Conservation (phyloP, 2,329 filamentous ascomycete genomes). For the Colletotrichum cuscutae region DNA sequence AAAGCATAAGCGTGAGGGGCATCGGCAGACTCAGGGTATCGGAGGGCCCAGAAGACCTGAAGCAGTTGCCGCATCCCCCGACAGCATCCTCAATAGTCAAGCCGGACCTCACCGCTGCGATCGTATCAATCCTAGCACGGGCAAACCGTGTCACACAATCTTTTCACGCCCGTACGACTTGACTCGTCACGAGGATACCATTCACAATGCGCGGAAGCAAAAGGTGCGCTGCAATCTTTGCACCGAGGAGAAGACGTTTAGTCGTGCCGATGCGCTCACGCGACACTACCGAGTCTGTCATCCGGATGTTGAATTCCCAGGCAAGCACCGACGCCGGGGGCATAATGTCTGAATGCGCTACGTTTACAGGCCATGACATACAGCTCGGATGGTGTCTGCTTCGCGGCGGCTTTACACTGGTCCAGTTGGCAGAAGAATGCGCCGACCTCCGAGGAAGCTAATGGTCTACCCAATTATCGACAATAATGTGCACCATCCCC, state of each 20-base stretch:
- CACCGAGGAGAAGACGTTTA: conserved; percentile 97
- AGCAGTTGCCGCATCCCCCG: conserved; percentile 54
- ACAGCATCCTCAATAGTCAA: conserved; percentile 79
- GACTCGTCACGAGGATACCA: conserved; percentile 96
- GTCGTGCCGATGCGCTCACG: conserved; percentile 92
- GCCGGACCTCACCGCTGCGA: conserved; percentile 94
- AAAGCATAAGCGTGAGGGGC: conserved; percentile 94
- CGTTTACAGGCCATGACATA: background rate
- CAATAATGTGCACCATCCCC: no score
- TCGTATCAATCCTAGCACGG: conserved; percentile 92
- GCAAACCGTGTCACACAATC: conserved; percentile 92
- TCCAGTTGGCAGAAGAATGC: no score
- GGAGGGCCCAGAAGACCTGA: conserved; percentile 47
- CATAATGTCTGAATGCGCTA: conserved; percentile 3
- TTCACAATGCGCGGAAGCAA: conserved; percentile 93
- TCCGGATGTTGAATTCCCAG: conserved; percentile 85
- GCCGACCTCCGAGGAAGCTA: no score
- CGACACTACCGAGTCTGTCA: conserved; percentile 95
- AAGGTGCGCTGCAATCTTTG: conserved; percentile 95
- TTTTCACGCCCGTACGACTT: conserved; percentile 97
- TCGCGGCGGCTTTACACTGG: no score
- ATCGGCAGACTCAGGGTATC: conserved; percentile 76
- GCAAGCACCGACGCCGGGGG: conserved; percentile 59
- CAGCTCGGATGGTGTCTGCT: background rate
- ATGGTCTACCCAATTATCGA: no score